Evolutionary conservation across 495 filamentous ascomycete genomes (phyloP), one percentile per base, ranked within the genome.

Genomic region (Penicillium dipodomyicola): DNA sequence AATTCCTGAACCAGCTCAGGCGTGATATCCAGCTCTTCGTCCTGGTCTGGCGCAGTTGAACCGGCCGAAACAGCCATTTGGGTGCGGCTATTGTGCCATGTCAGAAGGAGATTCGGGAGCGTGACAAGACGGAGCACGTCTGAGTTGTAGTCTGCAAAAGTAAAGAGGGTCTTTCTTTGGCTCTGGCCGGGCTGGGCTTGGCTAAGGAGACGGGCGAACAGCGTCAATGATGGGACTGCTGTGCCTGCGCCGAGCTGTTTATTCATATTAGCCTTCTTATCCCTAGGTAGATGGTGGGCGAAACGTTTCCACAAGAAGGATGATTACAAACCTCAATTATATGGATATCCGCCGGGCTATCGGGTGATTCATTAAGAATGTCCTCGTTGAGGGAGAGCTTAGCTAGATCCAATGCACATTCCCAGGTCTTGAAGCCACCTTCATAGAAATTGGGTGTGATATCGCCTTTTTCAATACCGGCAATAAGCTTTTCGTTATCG

Each of bases 351-450:
- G 67, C 59, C 44, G 73, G 71, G 42, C 73, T 65, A n/a, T 67
- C 46, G 4, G 61, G 23, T 62, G 60, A 55, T 19, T 54, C 57
- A 8, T 46, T 42, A 15, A 52, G 39, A 4, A 53, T 60, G 11
- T 41, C 51, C 25, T 71, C 66, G 3, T 57, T 52, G 30, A 59
- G 42, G 42, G 70, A 61, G 23, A 90, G 81, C 62, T 81, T 87
- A 15, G 90, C 92, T 19, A 98, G 74, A 73, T 97, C 94, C 51
- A 95, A 73, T 11, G 88, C 86, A 74, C 94, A 96, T 73, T 98
- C 94, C 94, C 94, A 98, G 60, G 90, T 96, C 77, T 98, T 97
- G 73, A 97, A 92, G n/a, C 94, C 94, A 37, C 94, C 94, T 70
- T 98, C 94, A 70, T 98, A 98, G 64, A 97, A 85, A 58, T 88